Base-by-base conservation (phyloP, 2,329 filamentous ascomycete genomes). In the Fusarium phyllophilum region DNA sequence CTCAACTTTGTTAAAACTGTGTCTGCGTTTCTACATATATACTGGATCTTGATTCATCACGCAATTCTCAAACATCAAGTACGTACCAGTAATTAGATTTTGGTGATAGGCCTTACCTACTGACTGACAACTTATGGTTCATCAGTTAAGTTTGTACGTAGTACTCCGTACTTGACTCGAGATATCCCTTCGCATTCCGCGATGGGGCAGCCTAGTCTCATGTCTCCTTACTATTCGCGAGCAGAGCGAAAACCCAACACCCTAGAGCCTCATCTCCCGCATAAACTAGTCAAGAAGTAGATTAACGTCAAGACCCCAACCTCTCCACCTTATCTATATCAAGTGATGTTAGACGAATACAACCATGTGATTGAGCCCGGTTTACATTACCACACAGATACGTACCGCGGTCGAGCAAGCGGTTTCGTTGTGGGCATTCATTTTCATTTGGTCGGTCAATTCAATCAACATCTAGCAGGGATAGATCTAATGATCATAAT, bases 311-410 rank as follows among this genome's bases (percentile, higher is more conserved):
- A 75, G 65, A 73, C 59, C 56, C 63, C 46, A 41, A 55, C 61
- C 58, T 70, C 42, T 65, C 55, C 62, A 62, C 61, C 72, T 72
- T 77, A 68, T 51, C 76, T 75, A 49, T 39, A 77, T 75, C 31
- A 46, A 76, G 76, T 68, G 72, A 78, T 77, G 66, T 78, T 78
- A 78, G 51, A 78, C 76, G 76, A 78, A 62, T 38, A 51, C 51
- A 45, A 66, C 76, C 76, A 75, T 77, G 76, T 75, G 76, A 77
- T 62, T 57, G 60, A 70, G 70, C 76, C 58, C n/a, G 14, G 41
- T 51, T n/a, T 36, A n/a, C 34, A 48, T 41, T 41, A 36, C 54
- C 22, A 46, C 26, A 15, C 24, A 64, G 24, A 56, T 65, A 65
- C 58, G 58, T 64, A 41, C 57, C n/a, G 41, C 20, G 26, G 45